Evolutionary conservation across 805 yeast species (phyloP), one percentile per base, ranked within the genome.

Genomic region (Candida loeiensis): DNA sequence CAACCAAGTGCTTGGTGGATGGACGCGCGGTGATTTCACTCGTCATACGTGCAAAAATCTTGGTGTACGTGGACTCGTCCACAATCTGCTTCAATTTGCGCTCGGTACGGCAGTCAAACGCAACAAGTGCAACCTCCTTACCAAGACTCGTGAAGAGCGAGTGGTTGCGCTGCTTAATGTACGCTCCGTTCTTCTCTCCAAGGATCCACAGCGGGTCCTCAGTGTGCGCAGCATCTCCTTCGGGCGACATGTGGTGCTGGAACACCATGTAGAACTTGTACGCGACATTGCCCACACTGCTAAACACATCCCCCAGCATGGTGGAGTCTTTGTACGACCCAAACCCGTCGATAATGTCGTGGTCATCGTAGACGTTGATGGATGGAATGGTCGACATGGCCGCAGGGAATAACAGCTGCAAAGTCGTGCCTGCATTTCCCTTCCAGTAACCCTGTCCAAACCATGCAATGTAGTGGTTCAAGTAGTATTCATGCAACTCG

Each of bases 331-430:
- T 70, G 59, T 91, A 91, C 0, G 96, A 85, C 2, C 98, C 99
- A 63, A 79, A 91, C 2, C 98, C 99, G 57, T 91, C 99, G 49
- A 93, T 90, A 38, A 91, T 86, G 59, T 93, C 98, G 63, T 91
- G 99, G 59, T 91, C 99, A 60, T 91, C 99, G 63, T 69, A 90
- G 22, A 91, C 77, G 59, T 90, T 91, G 40, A 91, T 71, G 25
- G 83, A 75, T 4, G 99, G 98, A 46, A 91, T 90, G 34, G 79
- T 78, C 0, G 95, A 80, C 69, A 85, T 64, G 3, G 97, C 86
- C 26, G 76, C 56, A 1, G 96, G 93, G 51, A 79, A 82, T 37
- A 80, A 66, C 1, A 73, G 45, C 58, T 89, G 95, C 26, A 77
- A 58, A 1, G 95, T 82, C 34, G 69, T 69, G 6, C 95, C 88